Evolutionary conservation across 106 monocot species (phyloP).

Genomic region (Gastrodia elata): DNA sequence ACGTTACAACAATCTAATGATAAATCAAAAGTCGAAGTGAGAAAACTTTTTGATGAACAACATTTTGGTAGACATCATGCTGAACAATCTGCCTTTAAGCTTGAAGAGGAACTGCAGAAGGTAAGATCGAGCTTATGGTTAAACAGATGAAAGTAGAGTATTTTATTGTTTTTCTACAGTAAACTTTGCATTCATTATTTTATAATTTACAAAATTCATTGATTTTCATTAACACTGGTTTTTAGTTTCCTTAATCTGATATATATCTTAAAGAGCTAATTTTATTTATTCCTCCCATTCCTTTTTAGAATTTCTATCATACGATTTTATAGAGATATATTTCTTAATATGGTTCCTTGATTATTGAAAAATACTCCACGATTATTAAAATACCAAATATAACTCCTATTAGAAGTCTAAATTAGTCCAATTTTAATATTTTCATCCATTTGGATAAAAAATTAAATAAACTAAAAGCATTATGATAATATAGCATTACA

Average conservation of each 20-base stretch:
- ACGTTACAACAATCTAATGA: constrained; percentile 44
- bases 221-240: neutral
- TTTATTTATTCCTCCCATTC: neutral
- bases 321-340: too few relatives aligned
- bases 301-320: neutral
- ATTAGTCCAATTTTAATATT: too few relatives aligned
- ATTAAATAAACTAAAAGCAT: too few relatives aligned
- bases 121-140: constrained; percentile 19
- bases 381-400: too few relatives aligned
- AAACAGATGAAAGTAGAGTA: neutral
- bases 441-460: too few relatives aligned
- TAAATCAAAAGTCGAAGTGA: constrained; percentile 36
- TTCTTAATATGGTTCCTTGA: too few relatives aligned
- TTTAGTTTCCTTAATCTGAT: neutral
- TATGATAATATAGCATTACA: too few relatives aligned
- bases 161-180: neutral
- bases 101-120: constrained; percentile 82
- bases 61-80: constrained; percentile 91
- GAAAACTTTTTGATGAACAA: constrained; percentile 66
- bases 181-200: neutral
- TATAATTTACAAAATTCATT: neutral
- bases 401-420: too few relatives aligned
- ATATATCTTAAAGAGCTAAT: neutral
- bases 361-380: too few relatives aligned
- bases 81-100: constrained; percentile 49